phyloP scores from a whole-genome alignment of 179 eudicot genomes.

The Nepenthes alata region DNA sequence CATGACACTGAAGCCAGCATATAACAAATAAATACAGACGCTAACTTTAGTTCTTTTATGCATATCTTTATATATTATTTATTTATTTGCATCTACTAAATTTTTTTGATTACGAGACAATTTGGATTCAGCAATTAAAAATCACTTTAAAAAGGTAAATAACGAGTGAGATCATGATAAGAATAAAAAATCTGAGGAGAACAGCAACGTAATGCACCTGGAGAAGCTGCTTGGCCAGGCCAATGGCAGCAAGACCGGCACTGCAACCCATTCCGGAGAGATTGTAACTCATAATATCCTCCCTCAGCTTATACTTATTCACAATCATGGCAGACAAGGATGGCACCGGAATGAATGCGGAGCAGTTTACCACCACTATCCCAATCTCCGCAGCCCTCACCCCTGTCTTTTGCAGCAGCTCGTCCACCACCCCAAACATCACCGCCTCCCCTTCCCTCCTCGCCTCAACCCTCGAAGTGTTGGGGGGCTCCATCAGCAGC shows the following conservation, averaged over 20 bases:
- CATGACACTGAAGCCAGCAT: no score
- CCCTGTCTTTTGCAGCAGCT: constrained; percentile 18
- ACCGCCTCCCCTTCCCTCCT: constrained; percentile 18
- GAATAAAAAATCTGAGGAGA: no score
- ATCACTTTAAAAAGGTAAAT: no score
- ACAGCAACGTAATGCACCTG: constrained; percentile 12
- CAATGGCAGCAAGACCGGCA: constrained; percentile 22
- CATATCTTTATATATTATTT: no score
- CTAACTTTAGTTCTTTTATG: no score
- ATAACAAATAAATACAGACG: no score
- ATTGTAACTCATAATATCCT: constrained; percentile 15
- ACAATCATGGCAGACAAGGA: constrained; percentile 25
- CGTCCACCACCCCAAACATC: constrained; percentile 19
- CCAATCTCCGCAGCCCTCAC: constrained; percentile 22
- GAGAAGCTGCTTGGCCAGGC: constrained; percentile 22
- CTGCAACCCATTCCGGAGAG: constrained; percentile 32
- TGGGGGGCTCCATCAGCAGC: constrained; percentile 2
- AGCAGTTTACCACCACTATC: constrained; percentile 24
- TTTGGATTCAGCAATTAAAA: no score
- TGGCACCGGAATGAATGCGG: constrained; percentile 15
- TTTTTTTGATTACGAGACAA: no score
- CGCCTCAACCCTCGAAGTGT: constrained; percentile 6
- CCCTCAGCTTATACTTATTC: constrained; percentile 18
- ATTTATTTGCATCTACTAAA: no score
- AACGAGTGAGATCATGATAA: no score